phyloP scores from a whole-genome alignment of 768 basidiomycete genomes.

The Trametopsis cervina region DNA sequence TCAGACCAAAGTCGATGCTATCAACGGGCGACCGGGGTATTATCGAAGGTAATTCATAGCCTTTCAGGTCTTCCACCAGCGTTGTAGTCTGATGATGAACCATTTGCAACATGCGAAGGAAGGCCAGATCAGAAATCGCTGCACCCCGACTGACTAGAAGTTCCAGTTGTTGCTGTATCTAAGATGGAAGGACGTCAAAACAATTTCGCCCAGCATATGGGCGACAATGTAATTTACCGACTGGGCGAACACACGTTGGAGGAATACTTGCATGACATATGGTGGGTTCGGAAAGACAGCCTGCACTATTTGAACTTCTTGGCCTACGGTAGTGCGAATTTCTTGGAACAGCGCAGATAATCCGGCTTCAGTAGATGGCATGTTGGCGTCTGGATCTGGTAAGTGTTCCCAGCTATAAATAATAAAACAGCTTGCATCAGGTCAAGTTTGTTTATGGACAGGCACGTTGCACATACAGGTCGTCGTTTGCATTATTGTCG shows the following conservation, averaged over 20 bases:
- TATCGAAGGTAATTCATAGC: constrained; percentile 74
- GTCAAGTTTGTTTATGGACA: background rate
- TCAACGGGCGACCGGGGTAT: constrained; percentile 61
- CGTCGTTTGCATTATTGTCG: constrained; percentile 45
- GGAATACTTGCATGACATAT: constrained; percentile 95
- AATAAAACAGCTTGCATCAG: too few species aligned
- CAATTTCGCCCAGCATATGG: background rate
- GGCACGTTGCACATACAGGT: constrained; percentile 37
- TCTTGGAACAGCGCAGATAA: constrained; percentile 76
- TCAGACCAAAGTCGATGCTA: constrained; percentile 50
- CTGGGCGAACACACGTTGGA: constrained; percentile 96
- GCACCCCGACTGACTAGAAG: constrained; percentile 71
- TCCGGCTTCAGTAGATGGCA: constrained; percentile 77
- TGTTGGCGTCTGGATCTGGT: constrained; percentile 68
- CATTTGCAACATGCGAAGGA: constrained; percentile 85
- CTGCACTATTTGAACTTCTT: constrained; percentile 96
- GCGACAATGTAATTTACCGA: constrained; percentile 53
- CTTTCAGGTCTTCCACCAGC: constrained; percentile 87
- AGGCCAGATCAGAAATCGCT: constrained; percentile 80
- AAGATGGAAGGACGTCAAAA: constrained; percentile 4
- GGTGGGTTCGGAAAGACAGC: constrained; percentile 97
- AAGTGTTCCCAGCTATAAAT: constrained; percentile 73
- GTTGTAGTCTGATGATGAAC: constrained; percentile 72
- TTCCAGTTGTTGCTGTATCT: constrained; percentile 98
- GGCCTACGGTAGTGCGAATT: constrained; percentile 85